phyloP scores from a whole-genome alignment of 139 green algal species.

The Ettlia oleoabundans region DNA sequence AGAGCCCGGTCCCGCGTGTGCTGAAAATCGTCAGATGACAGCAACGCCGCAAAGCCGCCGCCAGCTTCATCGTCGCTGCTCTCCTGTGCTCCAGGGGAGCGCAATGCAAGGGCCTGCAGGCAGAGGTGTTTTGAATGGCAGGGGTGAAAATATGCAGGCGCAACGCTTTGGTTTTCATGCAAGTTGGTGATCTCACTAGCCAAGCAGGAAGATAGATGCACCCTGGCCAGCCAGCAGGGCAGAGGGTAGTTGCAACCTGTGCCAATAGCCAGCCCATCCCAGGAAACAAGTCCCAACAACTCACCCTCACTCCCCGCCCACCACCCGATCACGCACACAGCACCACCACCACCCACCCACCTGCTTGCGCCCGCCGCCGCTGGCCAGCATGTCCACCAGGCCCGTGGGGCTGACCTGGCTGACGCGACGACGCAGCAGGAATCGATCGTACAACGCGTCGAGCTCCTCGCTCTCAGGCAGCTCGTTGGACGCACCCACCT shows the following conservation, averaged over 20 bases:
- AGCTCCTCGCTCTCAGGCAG: conserved; percentile 95
- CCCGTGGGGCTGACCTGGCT: conserved; percentile 50
- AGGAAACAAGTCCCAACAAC: background rate
- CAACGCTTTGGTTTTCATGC: too few species aligned
- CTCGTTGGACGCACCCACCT: conserved; percentile 94
- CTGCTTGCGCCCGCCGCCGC: conserved; percentile 28
- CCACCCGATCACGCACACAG: background rate
- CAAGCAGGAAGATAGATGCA: too few species aligned
- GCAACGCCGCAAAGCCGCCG: conserved; percentile 1
- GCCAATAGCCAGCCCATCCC: background rate
- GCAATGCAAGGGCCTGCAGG: conserved; percentile 23
- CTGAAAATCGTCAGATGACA: conserved; percentile 68
- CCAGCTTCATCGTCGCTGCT: conserved; percentile 1
- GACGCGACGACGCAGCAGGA: conserved; percentile 87
- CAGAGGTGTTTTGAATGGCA: too few species aligned
- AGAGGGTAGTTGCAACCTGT: background rate
- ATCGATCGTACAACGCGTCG: conserved; percentile 96
- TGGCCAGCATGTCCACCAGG: conserved; percentile 50
- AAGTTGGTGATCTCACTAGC: too few species aligned
- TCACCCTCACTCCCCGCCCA: background rate
- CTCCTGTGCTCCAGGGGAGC: conserved; percentile 10
- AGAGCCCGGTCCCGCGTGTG: conserved; percentile 57
- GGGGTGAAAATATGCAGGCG: too few species aligned
- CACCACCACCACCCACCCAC: background rate
- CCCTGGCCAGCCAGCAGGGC: too few species aligned